Evolutionary conservation across 192 early-diverging fungal genomes (phyloP), one percentile per base, ranked within the genome.

Genomic region (Linnemannia elongata): DNA sequence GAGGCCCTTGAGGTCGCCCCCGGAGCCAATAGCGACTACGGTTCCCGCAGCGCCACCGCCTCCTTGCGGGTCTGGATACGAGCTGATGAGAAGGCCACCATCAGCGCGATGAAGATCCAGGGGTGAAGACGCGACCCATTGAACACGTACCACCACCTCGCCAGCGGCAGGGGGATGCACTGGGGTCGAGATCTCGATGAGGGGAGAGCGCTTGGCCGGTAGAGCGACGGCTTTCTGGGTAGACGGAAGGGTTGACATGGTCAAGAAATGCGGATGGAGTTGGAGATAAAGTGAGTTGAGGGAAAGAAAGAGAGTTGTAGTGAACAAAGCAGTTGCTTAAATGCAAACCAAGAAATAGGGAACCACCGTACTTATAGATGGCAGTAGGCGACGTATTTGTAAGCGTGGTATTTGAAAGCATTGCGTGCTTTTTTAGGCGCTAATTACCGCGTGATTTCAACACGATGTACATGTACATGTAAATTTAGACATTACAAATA

Each of bases 91-190:
- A 45, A 77, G 76, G 39, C 76, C 76, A 30, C 76, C 76, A 27
- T 77, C 76, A 42, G 76, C 20, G 63, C 76, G 76, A 68, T 77
- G 76, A 24, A 77, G 76, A 69, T 77, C 76, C 63, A 77, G 41
- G 10, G 76, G 76, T 20, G 76, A 77, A 1, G 76, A 42, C 30
- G 76, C 76, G 12, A 60, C 69, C 76, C 76, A 77, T 42, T 77
- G 76, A 60, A 77, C 76, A 30, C n/a, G 76, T 17, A 77, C 57
- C 30, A 77, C 76, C 6, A 77, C 63, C 42, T 77, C 76, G 30
- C 76, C 76, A 18, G 76, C 63, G 63, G 76, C 17, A 7, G 76
- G 76, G 3, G 76, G 60, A 12, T 77, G 41, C 76, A 77, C 76
- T 77, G 76, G 76, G 9, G 76, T 47, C 2, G 76, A 45, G 76